phyloP scores from a whole-genome alignment of 108 stramenopile genomes.

The Cyclotella distinguenda region DNA sequence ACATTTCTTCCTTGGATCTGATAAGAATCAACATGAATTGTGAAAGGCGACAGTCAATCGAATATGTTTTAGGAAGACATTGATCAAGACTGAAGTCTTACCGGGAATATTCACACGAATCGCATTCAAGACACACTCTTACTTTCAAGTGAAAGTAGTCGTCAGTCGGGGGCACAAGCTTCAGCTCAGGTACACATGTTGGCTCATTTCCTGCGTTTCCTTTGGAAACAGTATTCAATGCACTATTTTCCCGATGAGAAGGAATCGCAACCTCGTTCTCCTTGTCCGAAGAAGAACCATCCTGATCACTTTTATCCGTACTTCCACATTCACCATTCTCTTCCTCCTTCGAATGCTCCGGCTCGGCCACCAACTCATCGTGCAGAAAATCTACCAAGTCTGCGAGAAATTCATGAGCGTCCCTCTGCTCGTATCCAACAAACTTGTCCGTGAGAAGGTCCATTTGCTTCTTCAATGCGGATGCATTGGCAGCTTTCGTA shows the following conservation, averaged over 20 bases:
- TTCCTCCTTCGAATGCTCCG: neutral
- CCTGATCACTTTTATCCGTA: too few relatives aligned
- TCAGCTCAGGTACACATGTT: constrained; percentile 1
- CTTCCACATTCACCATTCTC: neutral
- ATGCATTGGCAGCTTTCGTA: constrained; percentile 39
- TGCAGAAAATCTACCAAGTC: constrained; percentile 72
- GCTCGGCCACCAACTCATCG: constrained; percentile 53
- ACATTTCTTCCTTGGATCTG: constrained; percentile 77
- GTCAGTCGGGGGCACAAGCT: constrained; percentile 50
- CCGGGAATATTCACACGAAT: constrained; percentile 67
- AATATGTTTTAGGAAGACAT: neutral
- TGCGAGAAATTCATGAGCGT: constrained; percentile 81
- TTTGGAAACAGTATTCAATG: neutral
- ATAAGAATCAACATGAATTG: neutral
- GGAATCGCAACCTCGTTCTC: constrained; percentile 12
- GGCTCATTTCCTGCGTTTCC: constrained; percentile 1
- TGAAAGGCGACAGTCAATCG: neutral
- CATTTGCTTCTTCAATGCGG: constrained; percentile 59
- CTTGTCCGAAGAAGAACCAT: constrained; percentile 1
- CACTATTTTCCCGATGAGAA: neutral
- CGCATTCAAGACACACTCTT: constrained; percentile 68
- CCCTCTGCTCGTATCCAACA: constrained; percentile 68
- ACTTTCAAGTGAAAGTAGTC: constrained; percentile 73
- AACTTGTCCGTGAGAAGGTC: constrained; percentile 64
- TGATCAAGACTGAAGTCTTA: too few relatives aligned